phyloP scores from a whole-genome alignment of 2,329 filamentous ascomycete species.

The Pseudogymnoascus sp. region DNA sequence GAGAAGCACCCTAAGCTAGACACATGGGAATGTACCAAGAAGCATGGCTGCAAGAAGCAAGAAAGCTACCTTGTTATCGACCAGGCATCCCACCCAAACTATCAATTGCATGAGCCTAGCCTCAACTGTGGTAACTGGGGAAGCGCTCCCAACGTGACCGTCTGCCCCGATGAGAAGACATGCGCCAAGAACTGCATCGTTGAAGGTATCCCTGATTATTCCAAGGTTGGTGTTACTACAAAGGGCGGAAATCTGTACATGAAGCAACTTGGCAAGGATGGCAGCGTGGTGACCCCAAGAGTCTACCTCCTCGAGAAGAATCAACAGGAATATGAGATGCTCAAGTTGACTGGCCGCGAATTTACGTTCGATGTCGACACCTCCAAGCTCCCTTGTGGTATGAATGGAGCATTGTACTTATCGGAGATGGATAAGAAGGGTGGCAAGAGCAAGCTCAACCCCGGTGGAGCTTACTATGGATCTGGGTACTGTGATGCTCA shows the following conservation, averaged over 20 bases:
- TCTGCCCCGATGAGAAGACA: slow-evolving; percentile 42
- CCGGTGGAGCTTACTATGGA: slow-evolving; percentile 41
- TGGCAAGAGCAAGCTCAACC: slow-evolving; percentile 28
- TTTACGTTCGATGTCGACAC: slow-evolving; percentile 39
- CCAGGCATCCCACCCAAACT: slow-evolving; percentile 39
- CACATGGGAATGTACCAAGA: slow-evolving; percentile 46
- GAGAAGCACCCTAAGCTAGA: slow-evolving; percentile 45
- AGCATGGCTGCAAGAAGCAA: slow-evolving; percentile 40
- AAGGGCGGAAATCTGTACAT: slow-evolving; percentile 32
- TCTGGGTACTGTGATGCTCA: slow-evolving; percentile 42
- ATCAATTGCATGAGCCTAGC: slow-evolving; percentile 32
- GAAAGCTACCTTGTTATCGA: slow-evolving; percentile 46
- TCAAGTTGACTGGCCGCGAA: slow-evolving; percentile 38
- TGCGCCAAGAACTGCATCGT: slow-evolving; percentile 50
- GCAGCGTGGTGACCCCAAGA: slow-evolving; percentile 31
- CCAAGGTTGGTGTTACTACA: slow-evolving; percentile 35
- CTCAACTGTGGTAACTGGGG: slow-evolving; percentile 30
- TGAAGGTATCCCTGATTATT: slow-evolving; percentile 44
- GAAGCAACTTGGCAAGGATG: slow-evolving; percentile 21
- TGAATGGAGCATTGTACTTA: slow-evolving; percentile 35
- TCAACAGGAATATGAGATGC: slow-evolving; percentile 37
- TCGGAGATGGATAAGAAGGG: slow-evolving; percentile 33
- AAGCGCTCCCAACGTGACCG: slow-evolving; percentile 33
- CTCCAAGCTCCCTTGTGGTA: slow-evolving; percentile 34
- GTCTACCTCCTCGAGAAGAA: slow-evolving; percentile 38